These are phyloP conservation scores for Populus davidiana DNA, from an alignment of 345 rosid species.

Conservation along the genomic window DNA sequence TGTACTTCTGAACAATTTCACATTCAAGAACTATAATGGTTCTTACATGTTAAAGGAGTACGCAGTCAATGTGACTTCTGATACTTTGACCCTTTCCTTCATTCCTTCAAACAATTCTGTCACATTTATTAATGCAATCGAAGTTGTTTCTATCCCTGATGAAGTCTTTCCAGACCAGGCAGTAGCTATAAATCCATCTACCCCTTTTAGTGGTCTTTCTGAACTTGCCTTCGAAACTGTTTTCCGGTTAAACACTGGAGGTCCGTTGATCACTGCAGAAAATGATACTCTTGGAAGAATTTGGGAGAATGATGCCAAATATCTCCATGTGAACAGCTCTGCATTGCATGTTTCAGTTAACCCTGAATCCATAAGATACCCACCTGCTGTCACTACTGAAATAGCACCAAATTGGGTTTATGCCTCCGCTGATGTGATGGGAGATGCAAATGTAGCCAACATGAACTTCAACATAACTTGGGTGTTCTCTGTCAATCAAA, in stretches of 20 bases:
- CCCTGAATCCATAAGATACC: constrained; percentile 65
- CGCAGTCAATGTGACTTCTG: constrained; percentile 73
- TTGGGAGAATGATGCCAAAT: constrained; percentile 82
- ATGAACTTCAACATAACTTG: constrained; percentile 85
- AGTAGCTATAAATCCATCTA: constrained; percentile 53
- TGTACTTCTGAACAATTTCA: constrained; percentile 85
- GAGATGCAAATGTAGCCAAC: constrained; percentile 63
- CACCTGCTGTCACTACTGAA: constrained; percentile 45
- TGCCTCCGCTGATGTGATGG: constrained; percentile 88
- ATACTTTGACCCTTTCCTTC: constrained; percentile 58
- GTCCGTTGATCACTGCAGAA: constrained; percentile 76
- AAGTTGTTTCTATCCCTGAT: constrained; percentile 83
- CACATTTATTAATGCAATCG: constrained; percentile 87
- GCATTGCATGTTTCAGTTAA: constrained; percentile 58
- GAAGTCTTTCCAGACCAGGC: constrained; percentile 76
- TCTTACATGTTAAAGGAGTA: constrained; percentile 85
- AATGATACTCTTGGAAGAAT: constrained; percentile 89
- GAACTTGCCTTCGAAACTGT: constrained; percentile 74
- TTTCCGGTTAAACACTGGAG: constrained; percentile 89
- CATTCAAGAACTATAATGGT: constrained; percentile 56
- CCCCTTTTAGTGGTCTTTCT: constrained; percentile 62
- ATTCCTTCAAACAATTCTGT: constrained; percentile 71
- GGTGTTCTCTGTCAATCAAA: constrained; percentile 67
- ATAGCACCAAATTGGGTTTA: constrained; percentile 91
- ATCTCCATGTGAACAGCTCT: constrained; percentile 84